Conservation (phyloP, 352 stramenopile species). For the Phytophthora tubulina region DNA sequence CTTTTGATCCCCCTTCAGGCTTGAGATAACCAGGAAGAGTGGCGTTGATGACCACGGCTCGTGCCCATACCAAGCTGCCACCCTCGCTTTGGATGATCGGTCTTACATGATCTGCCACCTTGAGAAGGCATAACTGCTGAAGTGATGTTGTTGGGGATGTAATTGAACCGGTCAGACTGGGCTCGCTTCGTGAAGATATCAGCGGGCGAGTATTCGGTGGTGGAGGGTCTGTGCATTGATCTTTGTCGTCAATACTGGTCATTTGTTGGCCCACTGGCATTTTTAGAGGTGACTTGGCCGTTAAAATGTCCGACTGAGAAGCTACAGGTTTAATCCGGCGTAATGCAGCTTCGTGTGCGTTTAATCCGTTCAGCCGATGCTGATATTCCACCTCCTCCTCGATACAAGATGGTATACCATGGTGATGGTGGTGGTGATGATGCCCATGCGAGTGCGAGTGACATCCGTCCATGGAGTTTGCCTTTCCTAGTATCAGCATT, state of each 20-base stretch:
- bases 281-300: constrained; percentile 32
- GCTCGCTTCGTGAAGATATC: constrained; percentile 49
- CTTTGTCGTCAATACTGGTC: not conserved
- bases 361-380: constrained; percentile 29
- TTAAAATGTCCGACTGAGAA: constrained; percentile 44
- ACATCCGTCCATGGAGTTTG: constrained; percentile 14
- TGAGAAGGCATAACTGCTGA: constrained; percentile 60
- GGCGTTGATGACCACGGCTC: constrained; percentile 63
- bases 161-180: constrained; percentile 38
- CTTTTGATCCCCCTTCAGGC: constrained; percentile 8
- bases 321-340: constrained; percentile 40
- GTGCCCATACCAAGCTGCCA: constrained; percentile 74
- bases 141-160: constrained; percentile 40
- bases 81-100: constrained; percentile 51
- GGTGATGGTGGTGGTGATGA: constrained; percentile 41
- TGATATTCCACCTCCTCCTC: constrained; percentile 33
- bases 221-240: constrained; percentile 1
- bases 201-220: constrained; percentile 13
- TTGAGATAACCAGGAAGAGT: constrained; percentile 21
- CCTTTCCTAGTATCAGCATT: constrained; percentile 13
- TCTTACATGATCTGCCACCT: constrained; percentile 65
- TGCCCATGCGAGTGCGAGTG: constrained; percentile 37
- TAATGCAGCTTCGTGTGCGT: constrained; percentile 26
- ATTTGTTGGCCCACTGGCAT: not conserved
- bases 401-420: constrained; percentile 23